Base-by-base conservation (phyloP, 805 yeast genomes). In the Wickerhamomyces chambardii region DNA sequence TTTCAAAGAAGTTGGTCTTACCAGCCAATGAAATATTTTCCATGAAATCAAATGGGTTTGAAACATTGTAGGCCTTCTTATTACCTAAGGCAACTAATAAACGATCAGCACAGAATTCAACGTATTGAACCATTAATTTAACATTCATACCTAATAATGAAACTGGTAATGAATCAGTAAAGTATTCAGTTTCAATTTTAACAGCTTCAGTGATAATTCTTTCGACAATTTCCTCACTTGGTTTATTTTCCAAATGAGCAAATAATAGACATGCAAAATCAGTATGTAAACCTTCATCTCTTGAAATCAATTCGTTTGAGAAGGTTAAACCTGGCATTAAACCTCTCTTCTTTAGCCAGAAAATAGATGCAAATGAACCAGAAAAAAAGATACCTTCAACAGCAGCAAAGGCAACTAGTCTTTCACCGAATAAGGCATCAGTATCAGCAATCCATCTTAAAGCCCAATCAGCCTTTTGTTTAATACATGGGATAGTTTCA, bases 321-420 rank as follows among this genome's bases (percentile, higher is more conserved):
- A 90, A 92, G 30, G 97, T 90, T 53, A 90, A 73, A 57, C 98
- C 98, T 27, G 98, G 97, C 98, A 90, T 90, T 58, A 90, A 71
- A 59, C 98, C 98, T 64, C 96, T 83, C 78, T 90, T 90, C 78
- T 92, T 90, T 57, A 90, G 78, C 98, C 98, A 90, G 71, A 90
- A 90, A 58, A 90, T 87, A 36, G 97, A 87, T 34, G 98, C 98
- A 59, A 90, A 90, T 3, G 97, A 92, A 45, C 98, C 98, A 31
- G 95, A 83, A 74, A 90, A 90, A 79, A 90, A 90, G 44, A 92
- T 85, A 69, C 98, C 98, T 68, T 90, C 98, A 41, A 90, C 95
- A 43, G 98, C 97, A 43, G 97, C 97, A 56, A 92, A 90, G 15
- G 98, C 98, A 43, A 92, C 94, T 53, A 90, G 75, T 61, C 98